phyloP scores from a whole-genome alignment of 352 stramenopile genomes.

The Pythium chondricola region DNA sequence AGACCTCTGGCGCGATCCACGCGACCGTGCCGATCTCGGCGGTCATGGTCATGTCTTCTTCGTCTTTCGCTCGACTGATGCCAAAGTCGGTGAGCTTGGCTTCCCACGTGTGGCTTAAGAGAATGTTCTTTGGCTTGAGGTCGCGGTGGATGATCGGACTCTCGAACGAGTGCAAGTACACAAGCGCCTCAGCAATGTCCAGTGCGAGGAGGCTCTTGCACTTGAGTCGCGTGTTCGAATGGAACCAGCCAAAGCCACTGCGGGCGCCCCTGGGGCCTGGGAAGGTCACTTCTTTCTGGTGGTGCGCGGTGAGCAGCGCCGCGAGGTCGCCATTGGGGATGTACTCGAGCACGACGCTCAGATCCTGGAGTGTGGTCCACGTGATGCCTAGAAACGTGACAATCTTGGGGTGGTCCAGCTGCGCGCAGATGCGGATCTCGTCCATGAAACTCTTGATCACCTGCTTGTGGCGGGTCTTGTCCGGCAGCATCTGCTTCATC shows the following conservation, averaged over 20 bases:
- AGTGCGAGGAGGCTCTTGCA: constrained; percentile 38
- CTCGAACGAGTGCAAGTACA: constrained; percentile 48
- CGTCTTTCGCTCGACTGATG: constrained; percentile 29
- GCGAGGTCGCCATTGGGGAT: constrained; percentile 39
- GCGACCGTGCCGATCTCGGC: constrained; percentile 26
- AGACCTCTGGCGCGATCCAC: constrained; percentile 36
- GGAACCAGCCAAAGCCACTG: constrained; percentile 24
- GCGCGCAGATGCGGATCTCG: constrained; percentile 58
- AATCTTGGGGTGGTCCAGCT: constrained; percentile 47
- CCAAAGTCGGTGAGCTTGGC: constrained; percentile 59
- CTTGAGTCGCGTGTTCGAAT: constrained; percentile 13
- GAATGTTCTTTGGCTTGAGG: constrained; percentile 45
- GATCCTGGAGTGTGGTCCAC: constrained; percentile 43
- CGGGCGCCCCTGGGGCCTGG: neutral
- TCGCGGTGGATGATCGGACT: constrained; percentile 44
- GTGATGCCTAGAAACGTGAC: constrained; percentile 40
- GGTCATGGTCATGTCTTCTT: constrained; percentile 24
- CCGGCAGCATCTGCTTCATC: constrained; percentile 36
- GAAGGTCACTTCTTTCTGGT: neutral
- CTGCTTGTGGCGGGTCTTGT: constrained; percentile 17
- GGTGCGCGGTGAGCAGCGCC: constrained; percentile 23
- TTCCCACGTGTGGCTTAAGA: constrained; percentile 24
- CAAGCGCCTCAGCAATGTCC: constrained; percentile 40
- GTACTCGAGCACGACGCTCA: constrained; percentile 41
- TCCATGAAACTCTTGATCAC: constrained; percentile 42